These are phyloP conservation scores for Podila epicladia DNA, from an alignment of 192 early-diverging fungal species.

Conservation along the genomic window DNA sequence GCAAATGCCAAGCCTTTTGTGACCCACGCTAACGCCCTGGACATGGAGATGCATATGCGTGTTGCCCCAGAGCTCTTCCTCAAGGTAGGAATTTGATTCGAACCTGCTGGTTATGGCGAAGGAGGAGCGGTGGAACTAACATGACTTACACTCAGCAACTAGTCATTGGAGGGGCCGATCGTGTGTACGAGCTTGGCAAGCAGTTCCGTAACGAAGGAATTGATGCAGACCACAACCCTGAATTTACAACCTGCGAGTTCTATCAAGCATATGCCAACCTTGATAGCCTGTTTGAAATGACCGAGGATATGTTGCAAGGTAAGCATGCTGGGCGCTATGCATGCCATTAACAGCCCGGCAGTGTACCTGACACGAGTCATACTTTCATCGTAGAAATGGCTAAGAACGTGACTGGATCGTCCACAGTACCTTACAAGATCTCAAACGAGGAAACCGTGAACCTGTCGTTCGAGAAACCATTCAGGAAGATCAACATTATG, in stretches of 20 bases:
- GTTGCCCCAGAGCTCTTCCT: conserved; percentile 89
- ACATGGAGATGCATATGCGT: conserved; percentile 76
- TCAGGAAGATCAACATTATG: conserved; percentile 66
- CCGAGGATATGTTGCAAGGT: conserved; percentile 73
- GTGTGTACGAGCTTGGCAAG: conserved; percentile 90
- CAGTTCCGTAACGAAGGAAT: conserved; percentile 94
- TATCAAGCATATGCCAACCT: conserved; percentile 84
- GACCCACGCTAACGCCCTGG: conserved; percentile 73
- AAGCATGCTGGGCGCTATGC: not conserved
- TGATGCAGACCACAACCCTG: conserved; percentile 89
- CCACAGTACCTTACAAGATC: conserved; percentile 7
- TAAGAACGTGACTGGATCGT: conserved; percentile 30
- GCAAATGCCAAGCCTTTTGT: conserved; percentile 85
- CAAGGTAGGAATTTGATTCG: conserved; percentile 58
- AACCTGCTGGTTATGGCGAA: not conserved
- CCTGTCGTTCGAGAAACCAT: conserved; percentile 60
- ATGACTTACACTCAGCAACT: conserved; percentile 62
- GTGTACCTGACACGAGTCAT: not conserved
- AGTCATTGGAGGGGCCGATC: conserved; percentile 85
- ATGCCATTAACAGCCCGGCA: no score
- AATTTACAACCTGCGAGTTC: conserved; percentile 92
- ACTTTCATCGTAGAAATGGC: conserved; percentile 48
- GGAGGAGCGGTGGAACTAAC: no score
- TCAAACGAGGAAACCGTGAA: conserved; percentile 41
- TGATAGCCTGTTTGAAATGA: conserved; percentile 71